Evolutionary conservation across 768 basidiomycete genomes (phyloP).

Genomic region (Fomitopsis serialis): DNA sequence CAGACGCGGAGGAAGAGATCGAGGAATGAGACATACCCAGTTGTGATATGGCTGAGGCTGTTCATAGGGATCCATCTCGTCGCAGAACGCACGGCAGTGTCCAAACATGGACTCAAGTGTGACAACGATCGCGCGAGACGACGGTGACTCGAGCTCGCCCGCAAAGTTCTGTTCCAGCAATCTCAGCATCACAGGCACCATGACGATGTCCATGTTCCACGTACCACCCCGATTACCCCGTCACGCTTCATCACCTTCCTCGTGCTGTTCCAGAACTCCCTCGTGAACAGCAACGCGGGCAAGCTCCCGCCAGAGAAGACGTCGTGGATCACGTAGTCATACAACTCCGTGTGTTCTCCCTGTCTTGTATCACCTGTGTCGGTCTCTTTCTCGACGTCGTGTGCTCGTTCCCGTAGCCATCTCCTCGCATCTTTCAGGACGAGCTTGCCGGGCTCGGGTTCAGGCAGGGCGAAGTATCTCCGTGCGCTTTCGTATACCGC

Average conservation of each 20-base stretch:
- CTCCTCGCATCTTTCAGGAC: constrained; percentile 73
- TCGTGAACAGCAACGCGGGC: constrained; percentile 77
- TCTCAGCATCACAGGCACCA: not conserved
- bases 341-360: constrained; percentile 26
- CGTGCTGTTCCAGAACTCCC: constrained; percentile 78
- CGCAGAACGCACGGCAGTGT: constrained; percentile 81
- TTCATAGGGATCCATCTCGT: constrained; percentile 46
- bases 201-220: constrained; percentile 20
- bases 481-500: constrained; percentile 82
- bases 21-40: constrained; percentile 44
- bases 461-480: constrained; percentile 72
- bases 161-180: constrained; percentile 75
- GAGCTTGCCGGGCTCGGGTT: constrained; percentile 52
- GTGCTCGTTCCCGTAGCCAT: constrained; percentile 47
- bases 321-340: constrained; percentile 81
- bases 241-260: constrained; percentile 57
- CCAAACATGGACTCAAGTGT: constrained; percentile 72
- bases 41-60: constrained; percentile 59
- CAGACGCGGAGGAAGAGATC: not conserved
- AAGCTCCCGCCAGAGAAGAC: constrained; percentile 94
- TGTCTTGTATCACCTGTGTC: not conserved
- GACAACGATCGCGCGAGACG: constrained; percentile 58
- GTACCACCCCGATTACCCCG: constrained; percentile 78
- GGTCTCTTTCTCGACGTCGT: constrained; percentile 1
- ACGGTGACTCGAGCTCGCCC: constrained; percentile 57